Evolutionary conservation across 768 basidiomycete species (phyloP).

Genomic region (Lentinula sp.): DNA sequence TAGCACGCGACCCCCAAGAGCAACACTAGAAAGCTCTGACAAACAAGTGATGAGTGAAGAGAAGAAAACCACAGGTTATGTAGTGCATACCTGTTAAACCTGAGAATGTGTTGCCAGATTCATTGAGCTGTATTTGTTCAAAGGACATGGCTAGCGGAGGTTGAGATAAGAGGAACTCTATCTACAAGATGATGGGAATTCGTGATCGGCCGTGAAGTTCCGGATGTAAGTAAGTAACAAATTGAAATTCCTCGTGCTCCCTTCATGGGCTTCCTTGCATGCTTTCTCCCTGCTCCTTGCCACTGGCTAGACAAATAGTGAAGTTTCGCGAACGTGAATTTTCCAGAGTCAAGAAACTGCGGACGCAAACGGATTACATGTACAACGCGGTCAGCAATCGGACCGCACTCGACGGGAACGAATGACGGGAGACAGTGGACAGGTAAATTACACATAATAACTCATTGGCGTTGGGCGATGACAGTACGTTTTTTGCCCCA

Average conservation of each 20-base stretch:
- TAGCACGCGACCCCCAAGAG: constrained; percentile 70
- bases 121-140: constrained; percentile 36
- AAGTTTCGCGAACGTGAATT: background rate
- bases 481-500: constrained; percentile 75
- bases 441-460: background rate
- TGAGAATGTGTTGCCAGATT: constrained; percentile 42
- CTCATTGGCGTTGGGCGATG: constrained; percentile 39
- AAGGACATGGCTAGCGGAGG: constrained; percentile 30
- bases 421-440: background rate
- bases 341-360: background rate
- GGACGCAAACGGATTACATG: background rate
- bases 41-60: background rate
- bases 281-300: no score
- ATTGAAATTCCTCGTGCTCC: background rate
- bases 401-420: background rate
- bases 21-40: constrained; percentile 86
- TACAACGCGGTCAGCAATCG: background rate
- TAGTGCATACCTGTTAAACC: constrained; percentile 40
- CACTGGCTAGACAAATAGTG: background rate
- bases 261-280: background rate
- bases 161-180: background rate
- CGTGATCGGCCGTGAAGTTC: background rate
- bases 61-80: background rate
- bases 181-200: background rate
- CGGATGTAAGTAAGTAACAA: no score